phyloP scores from a whole-genome alignment of 306 rosid genomes.

The Lablab purpureus region DNA sequence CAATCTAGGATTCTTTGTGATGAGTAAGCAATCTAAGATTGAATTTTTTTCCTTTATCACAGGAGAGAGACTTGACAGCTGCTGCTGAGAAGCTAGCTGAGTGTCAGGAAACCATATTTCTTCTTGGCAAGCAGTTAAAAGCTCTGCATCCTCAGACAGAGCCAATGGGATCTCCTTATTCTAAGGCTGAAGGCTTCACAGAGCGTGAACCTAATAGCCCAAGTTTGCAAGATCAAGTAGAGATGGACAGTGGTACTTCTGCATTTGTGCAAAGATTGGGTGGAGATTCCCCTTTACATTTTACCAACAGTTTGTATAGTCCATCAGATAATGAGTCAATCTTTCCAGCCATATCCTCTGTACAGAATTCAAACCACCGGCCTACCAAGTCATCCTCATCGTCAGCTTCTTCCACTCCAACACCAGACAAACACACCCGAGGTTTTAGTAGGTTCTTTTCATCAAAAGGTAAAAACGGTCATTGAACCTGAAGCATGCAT shows the following conservation, averaged over 20 bases:
- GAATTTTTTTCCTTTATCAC: slow-evolving; percentile 38
- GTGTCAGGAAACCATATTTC: slow-evolving; percentile 98
- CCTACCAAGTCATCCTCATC: slow-evolving; percentile 78
- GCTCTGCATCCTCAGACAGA: slow-evolving; percentile 80
- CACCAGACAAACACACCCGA: slow-evolving; percentile 84
- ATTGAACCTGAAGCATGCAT: slow-evolving; percentile 57
- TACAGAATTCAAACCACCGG: slow-evolving; percentile 61
- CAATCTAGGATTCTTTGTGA: neutral
- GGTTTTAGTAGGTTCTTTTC: slow-evolving; percentile 97
- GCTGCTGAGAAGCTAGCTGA: slow-evolving; percentile 96
- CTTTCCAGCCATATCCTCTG: slow-evolving; percentile 60
- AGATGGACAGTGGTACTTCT: slow-evolving; percentile 64
- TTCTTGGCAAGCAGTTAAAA: slow-evolving; percentile 92
- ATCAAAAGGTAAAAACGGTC: slow-evolving; percentile 75
- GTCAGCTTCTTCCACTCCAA: slow-evolving; percentile 73
- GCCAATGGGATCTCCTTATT: slow-evolving; percentile 57
- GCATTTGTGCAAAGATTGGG: slow-evolving; percentile 56
- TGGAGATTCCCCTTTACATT: slow-evolving; percentile 69
- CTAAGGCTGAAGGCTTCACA: slow-evolving; percentile 55
- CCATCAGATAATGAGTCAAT: slow-evolving; percentile 72
- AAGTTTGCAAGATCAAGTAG: slow-evolving; percentile 58
- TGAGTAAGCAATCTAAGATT: slow-evolving; percentile 25
- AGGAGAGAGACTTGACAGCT: slow-evolving; percentile 88
- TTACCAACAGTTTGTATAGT: slow-evolving; percentile 59
- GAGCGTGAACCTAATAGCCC: slow-evolving; percentile 69